Evolutionary conservation across 768 basidiomycete genomes (phyloP).

Genomic region (Rhizopogon sp.): DNA sequence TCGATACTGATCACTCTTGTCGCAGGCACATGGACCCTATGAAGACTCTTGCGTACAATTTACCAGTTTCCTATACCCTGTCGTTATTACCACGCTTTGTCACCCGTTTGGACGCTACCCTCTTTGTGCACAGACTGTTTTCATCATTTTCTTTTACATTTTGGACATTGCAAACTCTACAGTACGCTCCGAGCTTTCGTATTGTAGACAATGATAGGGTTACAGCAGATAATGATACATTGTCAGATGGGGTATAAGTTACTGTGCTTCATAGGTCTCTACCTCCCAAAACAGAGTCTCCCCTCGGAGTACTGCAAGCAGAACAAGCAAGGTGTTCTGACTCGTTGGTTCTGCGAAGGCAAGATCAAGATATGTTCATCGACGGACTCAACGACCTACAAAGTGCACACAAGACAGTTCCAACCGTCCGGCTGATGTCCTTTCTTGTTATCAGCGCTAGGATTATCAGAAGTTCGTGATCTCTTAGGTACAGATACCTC

Average conservation of each 20-base stretch:
- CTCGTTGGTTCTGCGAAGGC: conserved; percentile 41
- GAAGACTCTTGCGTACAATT: background rate
- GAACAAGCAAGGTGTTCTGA: conserved; percentile 53
- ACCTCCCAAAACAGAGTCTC: conserved; percentile 28
- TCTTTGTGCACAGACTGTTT: background rate
- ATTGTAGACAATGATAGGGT: background rate
- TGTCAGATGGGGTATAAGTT: background rate
- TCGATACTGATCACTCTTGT: conserved; percentile 10
- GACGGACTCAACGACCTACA: conserved; percentile 38
- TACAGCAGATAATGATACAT: background rate
- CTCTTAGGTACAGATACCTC: conserved; percentile 15
- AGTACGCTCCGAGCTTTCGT: background rate
- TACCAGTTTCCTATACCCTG: background rate
- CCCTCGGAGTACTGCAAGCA: conserved; percentile 52
- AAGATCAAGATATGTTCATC: conserved; percentile 4
- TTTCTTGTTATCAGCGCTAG: conserved; percentile 28
- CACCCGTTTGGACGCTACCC: background rate
- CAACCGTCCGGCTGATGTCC: conserved; percentile 34
- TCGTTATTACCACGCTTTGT: background rate
- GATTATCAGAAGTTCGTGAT: conserved; percentile 7
- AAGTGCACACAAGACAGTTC: conserved; percentile 57
- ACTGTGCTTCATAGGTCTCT: background rate
- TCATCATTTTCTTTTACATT: background rate
- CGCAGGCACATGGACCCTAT: conserved; percentile 13
- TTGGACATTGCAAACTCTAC: background rate